Evolutionary conservation across 2,329 filamentous ascomycete species (phyloP).

Genomic region (Aureobasidium subglaciale): DNA sequence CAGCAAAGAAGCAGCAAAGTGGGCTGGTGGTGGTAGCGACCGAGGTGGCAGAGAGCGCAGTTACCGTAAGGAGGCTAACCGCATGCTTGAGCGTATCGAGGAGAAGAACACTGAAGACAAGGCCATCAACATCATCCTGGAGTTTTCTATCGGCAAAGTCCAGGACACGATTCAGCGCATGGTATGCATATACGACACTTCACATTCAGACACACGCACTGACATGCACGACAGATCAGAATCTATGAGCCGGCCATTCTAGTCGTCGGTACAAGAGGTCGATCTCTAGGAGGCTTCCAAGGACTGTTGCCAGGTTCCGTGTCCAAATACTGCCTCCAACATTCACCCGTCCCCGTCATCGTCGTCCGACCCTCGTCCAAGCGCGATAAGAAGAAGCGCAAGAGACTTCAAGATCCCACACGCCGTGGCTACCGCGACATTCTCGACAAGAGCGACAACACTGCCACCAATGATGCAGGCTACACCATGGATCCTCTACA

Average conservation of each 20-base stretch:
- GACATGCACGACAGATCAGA: constrained; percentile 57
- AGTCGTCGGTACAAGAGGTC: constrained; percentile 80
- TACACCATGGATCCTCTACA: constrained; percentile 46
- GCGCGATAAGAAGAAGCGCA: constrained; percentile 81
- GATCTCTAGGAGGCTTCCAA: constrained; percentile 78
- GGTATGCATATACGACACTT: constrained; percentile 46
- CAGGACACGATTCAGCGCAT: constrained; percentile 86
- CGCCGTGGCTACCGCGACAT: constrained; percentile 73
- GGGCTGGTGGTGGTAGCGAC: constrained; percentile 41
- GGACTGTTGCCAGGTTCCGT: constrained; percentile 82
- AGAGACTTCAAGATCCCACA: constrained; percentile 68
- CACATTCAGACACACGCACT: neutral
- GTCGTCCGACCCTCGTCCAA: constrained; percentile 84
- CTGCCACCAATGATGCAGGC: constrained; percentile 37
- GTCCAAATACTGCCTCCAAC: constrained; percentile 90
- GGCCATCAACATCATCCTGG: constrained; percentile 76
- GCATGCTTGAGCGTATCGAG: constrained; percentile 68
- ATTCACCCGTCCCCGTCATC: constrained; percentile 86
- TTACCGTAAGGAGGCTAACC: constrained; percentile 69
- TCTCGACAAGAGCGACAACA: constrained; percentile 53
- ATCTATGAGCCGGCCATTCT: constrained; percentile 88
- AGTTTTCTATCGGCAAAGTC: constrained; percentile 83
- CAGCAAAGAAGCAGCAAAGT: constrained; percentile 51
- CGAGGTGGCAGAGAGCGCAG: constrained; percentile 50
- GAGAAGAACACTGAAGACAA: constrained; percentile 74